Percentiles rank a stretch among this genome's conserved stretches.
phyloP scores from a whole-genome alignment of 306 rosid genomes.

The Begonia fuchsioides region DNA sequence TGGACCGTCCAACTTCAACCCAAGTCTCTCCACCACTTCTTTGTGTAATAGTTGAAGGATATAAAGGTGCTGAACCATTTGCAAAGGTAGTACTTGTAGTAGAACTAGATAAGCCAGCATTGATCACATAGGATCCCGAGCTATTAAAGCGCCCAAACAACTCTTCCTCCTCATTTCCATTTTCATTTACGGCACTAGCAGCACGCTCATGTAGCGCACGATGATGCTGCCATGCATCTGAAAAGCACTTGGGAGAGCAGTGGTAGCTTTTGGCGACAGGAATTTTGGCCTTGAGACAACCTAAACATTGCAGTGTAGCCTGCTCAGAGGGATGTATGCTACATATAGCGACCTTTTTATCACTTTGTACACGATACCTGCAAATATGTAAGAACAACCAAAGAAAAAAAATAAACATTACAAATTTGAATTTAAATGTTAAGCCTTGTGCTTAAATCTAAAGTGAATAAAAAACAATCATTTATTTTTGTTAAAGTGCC shows the following conservation, averaged over 20 bases:
- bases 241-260: conserved; percentile 87
- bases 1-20: conserved; percentile 75
- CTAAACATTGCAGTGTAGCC: conserved; percentile 87
- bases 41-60: conserved; percentile 61
- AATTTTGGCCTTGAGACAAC: conserved; percentile 69
- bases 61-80: conserved; percentile 59
- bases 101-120: conserved; percentile 41
- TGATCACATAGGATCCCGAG: conserved; percentile 37
- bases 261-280: conserved; percentile 85
- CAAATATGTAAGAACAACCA: background rate
- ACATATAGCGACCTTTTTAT: conserved; percentile 72
- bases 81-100: conserved; percentile 53
- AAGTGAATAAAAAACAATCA: background rate
- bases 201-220: conserved; percentile 95
- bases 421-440: background rate
- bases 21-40: conserved; percentile 85
- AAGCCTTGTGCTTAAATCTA: background rate
- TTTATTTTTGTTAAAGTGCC: no score
- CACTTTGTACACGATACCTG: conserved; percentile 96
- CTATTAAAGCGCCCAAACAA: conserved; percentile 65
- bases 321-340: conserved; percentile 91
- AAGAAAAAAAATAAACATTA: background rate
- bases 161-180: conserved; percentile 83
- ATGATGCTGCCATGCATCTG: conserved; percentile 98
- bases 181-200: conserved; percentile 78